Conservation (phyloP, 371 early-diverging fungal species). For the Mucor mucedo region DNA sequence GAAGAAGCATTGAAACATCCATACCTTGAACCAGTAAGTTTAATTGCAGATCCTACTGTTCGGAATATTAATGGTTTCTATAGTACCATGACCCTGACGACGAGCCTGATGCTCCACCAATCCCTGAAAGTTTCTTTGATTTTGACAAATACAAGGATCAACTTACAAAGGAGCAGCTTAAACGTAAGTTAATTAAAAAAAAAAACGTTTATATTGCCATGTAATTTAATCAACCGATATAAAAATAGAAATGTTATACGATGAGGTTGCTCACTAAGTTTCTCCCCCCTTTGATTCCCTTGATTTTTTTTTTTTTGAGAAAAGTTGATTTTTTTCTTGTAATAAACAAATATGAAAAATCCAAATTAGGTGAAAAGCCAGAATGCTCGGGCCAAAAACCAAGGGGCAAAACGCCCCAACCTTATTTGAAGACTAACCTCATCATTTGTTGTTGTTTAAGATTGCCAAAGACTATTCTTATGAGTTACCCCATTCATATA, state of each 20-base stretch:
- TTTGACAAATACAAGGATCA: conserved; percentile 90
- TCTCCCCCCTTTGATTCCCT: not conserved
- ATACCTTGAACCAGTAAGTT: conserved; percentile 62
- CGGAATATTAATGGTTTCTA: not conserved
- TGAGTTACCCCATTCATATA: not conserved
- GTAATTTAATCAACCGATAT: not conserved
- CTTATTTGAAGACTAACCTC: conserved; percentile 1
- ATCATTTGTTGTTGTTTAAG: conserved; percentile 1
- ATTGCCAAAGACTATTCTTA: not conserved
- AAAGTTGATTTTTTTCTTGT: not conserved
- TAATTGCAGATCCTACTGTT: not conserved
- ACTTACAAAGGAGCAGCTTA: conserved; percentile 83
- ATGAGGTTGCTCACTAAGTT: conserved; percentile 47
- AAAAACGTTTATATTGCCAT: not conserved
- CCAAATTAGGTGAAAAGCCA: conserved; percentile 12
- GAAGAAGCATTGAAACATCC: conserved; percentile 92
- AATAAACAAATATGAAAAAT: not conserved
- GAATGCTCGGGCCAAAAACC: conserved; percentile 8
- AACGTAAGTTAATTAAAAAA: conserved; percentile 51
- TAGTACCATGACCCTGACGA: conserved; percentile 86
- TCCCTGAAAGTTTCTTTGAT: conserved; percentile 84
- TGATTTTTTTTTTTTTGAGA: not conserved
- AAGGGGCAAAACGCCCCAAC: not conserved
- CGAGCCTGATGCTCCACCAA: conserved; percentile 80
- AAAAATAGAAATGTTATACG: conserved; percentile 45